These are phyloP conservation scores for Lepidium africanum DNA, from an alignment of 345 rosid species.

Conservation along the genomic window DNA sequence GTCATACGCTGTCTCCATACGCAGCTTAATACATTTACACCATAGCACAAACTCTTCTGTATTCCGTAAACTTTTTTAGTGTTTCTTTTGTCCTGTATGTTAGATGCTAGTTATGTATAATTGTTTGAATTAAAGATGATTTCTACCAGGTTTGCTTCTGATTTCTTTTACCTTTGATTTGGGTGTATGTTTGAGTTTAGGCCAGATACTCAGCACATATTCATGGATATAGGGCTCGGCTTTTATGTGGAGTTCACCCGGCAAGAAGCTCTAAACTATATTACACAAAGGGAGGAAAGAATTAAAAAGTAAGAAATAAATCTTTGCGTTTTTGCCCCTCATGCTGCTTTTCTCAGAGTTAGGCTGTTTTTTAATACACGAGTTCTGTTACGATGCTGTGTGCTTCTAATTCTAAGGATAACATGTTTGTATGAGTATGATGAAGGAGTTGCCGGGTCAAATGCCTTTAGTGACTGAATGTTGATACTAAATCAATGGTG, in stretches of 20 bases:
- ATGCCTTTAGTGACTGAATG: not conserved
- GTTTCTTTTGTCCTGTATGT: not conserved
- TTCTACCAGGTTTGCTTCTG: not conserved
- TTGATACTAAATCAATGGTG: not conserved
- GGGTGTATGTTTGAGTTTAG: slow-evolving; percentile 31
- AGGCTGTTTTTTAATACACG: not conserved
- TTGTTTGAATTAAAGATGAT: not conserved
- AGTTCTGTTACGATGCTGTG: not conserved
- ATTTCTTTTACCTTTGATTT: not conserved
- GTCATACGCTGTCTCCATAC: not conserved
- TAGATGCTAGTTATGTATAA: not conserved
- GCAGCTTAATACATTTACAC: not conserved
- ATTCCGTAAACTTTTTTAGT: not conserved
- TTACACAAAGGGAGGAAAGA: slow-evolving; percentile 56
- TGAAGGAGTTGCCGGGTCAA: not conserved
- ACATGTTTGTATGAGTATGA: not conserved
- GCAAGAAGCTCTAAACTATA: slow-evolving; percentile 65
- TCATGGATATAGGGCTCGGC: slow-evolving; percentile 72
- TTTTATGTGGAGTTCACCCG: slow-evolving; percentile 81
- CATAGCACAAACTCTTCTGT: not conserved
- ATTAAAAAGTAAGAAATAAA: slow-evolving; percentile 37
- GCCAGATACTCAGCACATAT: slow-evolving; percentile 57
- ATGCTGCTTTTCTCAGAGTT: not conserved
- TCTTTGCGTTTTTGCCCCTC: not conserved
- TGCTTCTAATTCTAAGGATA: not conserved